Evolutionary conservation across 2,329 filamentous ascomycete genomes (phyloP).

Genomic region (Xylaria digitata): DNA sequence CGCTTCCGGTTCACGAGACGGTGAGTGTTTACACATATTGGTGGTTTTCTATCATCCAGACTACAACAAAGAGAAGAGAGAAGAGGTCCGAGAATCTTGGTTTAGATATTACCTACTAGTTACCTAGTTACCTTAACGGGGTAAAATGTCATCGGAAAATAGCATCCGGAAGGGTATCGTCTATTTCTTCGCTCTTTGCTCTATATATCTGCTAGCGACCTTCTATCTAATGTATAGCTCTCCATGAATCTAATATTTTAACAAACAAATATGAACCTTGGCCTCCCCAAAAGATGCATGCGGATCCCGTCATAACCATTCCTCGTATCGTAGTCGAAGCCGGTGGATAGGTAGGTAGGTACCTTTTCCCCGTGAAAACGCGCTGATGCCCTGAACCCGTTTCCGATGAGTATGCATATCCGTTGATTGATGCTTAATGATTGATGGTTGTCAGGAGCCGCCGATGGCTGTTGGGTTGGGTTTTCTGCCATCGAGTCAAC

Average conservation of each 20-base stretch:
- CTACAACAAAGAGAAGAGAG: not conserved
- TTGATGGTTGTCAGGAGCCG: too few relatives aligned
- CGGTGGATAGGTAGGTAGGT: not conserved
- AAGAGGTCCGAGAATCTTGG: not conserved
- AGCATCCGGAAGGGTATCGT: slow-evolving; percentile 20
- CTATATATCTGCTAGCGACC: not conserved
- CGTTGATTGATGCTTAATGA: too few relatives aligned
- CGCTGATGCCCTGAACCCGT: not conserved
- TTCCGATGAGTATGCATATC: not conserved
- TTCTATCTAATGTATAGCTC: slow-evolving; percentile 3
- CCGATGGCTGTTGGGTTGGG: too few relatives aligned
- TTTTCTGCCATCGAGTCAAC: too few relatives aligned
- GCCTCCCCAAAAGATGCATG: not conserved
- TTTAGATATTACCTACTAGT: slow-evolving; percentile 11
- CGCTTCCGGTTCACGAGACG: slow-evolving; percentile 67
- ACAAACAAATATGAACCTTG: too few relatives aligned
- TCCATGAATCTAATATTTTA: not conserved
- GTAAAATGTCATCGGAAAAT: slow-evolving; percentile 6
- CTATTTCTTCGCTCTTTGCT: slow-evolving; percentile 26
- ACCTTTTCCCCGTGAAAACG: slow-evolving; percentile 1
- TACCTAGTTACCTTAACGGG: too few relatives aligned
- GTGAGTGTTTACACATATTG: slow-evolving; percentile 40
- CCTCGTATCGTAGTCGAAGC: not conserved
- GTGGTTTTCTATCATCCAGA: not conserved
- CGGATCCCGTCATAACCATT: not conserved